Percentiles rank a stretch among this genome's conserved stretches.
Conservation (phyloP, 140 eudicot species). For the Erigeron philadelphicus region DNA sequence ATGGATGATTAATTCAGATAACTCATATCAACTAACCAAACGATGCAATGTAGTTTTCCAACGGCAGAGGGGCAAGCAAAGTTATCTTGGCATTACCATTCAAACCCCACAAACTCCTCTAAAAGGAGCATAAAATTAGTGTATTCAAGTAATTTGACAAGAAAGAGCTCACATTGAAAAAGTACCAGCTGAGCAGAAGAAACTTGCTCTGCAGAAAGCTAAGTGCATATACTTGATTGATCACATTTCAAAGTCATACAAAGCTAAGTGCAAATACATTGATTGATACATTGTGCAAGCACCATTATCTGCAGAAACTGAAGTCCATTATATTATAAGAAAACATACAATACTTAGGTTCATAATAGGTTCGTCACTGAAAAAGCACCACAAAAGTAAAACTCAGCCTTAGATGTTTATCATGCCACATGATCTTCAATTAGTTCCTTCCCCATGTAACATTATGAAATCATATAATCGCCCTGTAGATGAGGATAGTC, state of each 20-base stretch:
- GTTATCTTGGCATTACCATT: no score
- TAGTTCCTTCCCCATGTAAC: conserved; percentile 15
- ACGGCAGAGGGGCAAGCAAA: no score
- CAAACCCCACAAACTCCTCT: no score
- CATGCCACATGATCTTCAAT: conserved; percentile 21
- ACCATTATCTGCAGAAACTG: neutral
- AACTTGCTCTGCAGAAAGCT: conserved; percentile 9
- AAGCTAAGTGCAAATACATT: neutral
- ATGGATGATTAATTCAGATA: no score
- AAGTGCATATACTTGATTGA: neutral
- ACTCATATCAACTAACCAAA: no score
- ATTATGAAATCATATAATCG: conserved; percentile 20
- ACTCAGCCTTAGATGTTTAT: conserved; percentile 9
- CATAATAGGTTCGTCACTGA: conserved; percentile 14
- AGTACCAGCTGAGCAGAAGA: neutral
- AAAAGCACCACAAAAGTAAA: conserved; percentile 14
- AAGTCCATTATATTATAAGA: conserved; percentile 3
- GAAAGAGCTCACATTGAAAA: neutral
- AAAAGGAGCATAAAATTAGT: no score
- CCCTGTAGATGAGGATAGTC: conserved; percentile 35
- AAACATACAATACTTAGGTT: conserved; percentile 18
- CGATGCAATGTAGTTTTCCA: no score
- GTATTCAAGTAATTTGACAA: neutral
- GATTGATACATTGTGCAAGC: conserved; percentile 11
- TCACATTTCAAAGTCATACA: conserved; percentile 12